Evolutionary conservation across 495 filamentous ascomycete genomes (phyloP).

Genomic region (Tuber borchii): DNA sequence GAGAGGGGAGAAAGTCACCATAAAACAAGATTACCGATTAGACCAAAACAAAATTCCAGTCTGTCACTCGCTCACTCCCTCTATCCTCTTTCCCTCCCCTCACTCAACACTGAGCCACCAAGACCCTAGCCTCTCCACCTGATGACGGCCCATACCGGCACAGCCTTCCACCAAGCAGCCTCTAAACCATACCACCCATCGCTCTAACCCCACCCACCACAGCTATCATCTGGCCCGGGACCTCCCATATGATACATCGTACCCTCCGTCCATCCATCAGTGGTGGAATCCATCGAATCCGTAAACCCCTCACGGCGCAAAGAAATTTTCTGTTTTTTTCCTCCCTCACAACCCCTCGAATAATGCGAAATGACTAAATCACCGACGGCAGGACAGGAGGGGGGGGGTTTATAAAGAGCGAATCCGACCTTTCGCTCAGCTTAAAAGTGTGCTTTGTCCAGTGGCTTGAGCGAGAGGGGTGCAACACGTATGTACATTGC

Average conservation of each 20-base stretch:
- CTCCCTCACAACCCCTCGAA: not conserved
- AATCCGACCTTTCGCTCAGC: not conserved
- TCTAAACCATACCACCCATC: not conserved
- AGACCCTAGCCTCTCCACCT: not conserved
- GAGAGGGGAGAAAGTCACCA: not conserved
- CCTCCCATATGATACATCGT: not conserved
- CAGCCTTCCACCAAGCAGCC: not conserved
- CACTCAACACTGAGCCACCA: not conserved
- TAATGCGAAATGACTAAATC: not conserved
- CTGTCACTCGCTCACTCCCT: not conserved
- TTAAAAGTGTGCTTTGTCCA: not conserved
- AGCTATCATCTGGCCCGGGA: not conserved
- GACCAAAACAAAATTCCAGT: not conserved
- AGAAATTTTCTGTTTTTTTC: not conserved
- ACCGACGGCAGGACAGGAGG: not conserved
- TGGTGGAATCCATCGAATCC: not conserved
- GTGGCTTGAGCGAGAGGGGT: not conserved
- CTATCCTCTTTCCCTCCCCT: not conserved
- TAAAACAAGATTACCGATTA: not conserved
- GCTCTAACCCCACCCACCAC: not conserved
- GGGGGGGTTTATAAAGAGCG: not conserved
- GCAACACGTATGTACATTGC: not conserved
- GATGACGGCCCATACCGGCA: not conserved
- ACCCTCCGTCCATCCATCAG: not conserved
- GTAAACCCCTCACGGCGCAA: not conserved